phyloP scores from a whole-genome alignment of 345 rosid species.

The Brassica rapa region DNA sequence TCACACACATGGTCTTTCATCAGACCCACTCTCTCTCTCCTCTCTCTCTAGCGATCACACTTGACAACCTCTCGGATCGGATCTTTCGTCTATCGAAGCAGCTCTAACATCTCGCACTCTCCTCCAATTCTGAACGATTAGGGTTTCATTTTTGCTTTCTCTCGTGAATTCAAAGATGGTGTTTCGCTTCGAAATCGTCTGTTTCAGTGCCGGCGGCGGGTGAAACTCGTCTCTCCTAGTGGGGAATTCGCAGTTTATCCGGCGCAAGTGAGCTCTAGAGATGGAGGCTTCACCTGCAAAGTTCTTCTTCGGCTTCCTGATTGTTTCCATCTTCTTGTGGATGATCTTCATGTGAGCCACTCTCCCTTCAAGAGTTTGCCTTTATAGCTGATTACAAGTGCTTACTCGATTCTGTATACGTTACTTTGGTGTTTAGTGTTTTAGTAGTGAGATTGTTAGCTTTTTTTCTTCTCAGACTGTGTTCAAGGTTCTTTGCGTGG shows the following conservation, averaged over 20 bases:
- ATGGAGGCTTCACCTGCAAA: conserved; percentile 96
- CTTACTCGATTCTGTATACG: not conserved
- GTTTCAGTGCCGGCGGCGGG: conserved; percentile 23
- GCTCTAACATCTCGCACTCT: conserved; percentile 15
- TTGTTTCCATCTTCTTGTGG: conserved; percentile 77
- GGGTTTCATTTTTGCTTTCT: conserved; percentile 3
- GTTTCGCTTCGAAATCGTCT: conserved; percentile 40
- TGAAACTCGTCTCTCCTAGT: conserved; percentile 5
- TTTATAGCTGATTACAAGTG: not conserved
- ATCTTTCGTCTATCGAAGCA: conserved; percentile 44
- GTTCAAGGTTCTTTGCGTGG: conserved; percentile 74
- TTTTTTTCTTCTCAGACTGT: conserved; percentile 19
- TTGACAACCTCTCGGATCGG: conserved; percentile 63
- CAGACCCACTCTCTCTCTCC: conserved; percentile 25
- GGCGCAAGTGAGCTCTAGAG: conserved; percentile 26
- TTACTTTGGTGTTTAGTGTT: not conserved
- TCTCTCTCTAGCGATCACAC: conserved; percentile 50
- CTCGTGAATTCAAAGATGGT: conserved; percentile 35
- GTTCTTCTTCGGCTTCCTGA: conserved; percentile 82
- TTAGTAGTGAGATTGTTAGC: not conserved
- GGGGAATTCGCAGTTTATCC: conserved; percentile 1
- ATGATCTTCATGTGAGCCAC: conserved; percentile 80
- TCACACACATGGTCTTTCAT: conserved; percentile 43
- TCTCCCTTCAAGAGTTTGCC: not conserved
- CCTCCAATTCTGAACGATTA: conserved; percentile 40